A percentile compares a stretch with the other conserved stretches of the same genome.
Conservation (phyloP, 176 grass and related monocot species). For the Aegilops tauschii region DNA sequence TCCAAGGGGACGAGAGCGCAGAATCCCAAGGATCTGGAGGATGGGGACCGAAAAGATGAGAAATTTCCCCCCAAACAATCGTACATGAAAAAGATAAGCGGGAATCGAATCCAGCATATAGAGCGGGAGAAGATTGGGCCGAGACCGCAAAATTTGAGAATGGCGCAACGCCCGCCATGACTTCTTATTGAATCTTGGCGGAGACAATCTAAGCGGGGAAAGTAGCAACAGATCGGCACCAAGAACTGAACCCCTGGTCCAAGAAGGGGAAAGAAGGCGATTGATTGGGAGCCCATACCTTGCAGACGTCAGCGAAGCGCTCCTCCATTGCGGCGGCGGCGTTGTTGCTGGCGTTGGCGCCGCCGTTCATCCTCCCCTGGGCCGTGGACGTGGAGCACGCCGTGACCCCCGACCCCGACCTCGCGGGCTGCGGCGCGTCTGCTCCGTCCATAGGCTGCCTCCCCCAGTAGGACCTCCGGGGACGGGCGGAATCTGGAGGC, state of each 20-base stretch:
- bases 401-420: conserved; percentile 9
- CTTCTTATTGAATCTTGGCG: background rate
- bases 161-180: background rate
- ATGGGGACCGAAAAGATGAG: background rate
- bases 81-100: background rate
- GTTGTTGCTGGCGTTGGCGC: background rate
- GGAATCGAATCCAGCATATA: background rate
- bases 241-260: background rate
- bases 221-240: background rate
- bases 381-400: background rate
- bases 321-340: conserved; percentile 23
- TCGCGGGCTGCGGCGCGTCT: conserved; percentile 10
- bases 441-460: conserved; percentile 19
- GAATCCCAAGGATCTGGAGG: background rate
- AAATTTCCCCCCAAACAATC: background rate
- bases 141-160: background rate
- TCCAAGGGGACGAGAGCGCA: background rate
- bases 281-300: conserved; percentile 7
- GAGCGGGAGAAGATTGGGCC: background rate
- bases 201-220: background rate
- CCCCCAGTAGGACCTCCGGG: background rate
- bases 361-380: background rate
- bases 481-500: background rate
- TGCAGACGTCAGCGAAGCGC: conserved; percentile 41
- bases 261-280: background rate